Base-by-base conservation (phyloP, 2,329 filamentous ascomycete genomes). In the Pseudogymnoascus sp. region DNA sequence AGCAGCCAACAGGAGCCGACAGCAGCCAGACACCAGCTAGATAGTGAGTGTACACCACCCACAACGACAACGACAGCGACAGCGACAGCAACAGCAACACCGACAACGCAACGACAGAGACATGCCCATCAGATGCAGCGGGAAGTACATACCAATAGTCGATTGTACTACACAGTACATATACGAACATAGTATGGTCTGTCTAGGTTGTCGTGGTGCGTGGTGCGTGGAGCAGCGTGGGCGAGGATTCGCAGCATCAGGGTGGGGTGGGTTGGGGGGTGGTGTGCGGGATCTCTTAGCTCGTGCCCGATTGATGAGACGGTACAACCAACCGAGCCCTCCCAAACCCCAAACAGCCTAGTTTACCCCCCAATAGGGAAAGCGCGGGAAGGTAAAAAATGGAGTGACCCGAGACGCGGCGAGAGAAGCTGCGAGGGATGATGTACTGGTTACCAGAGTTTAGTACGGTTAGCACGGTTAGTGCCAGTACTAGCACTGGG, bases 41-140 rank as follows among this genome's bases (percentile, higher is more conserved):
- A 46, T 4, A 31, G 28, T 31, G 28, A 3, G 38, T 18, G 18
- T 6, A 16, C 18, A 40, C 38, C 3, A 42, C 16, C 16, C 9
- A 11, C 42, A 46, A 12, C 42, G 3, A 23, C 21, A 23, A n/a
- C n/a, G n/a, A n/a, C n/a, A n/a, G n/a, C n/a, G n/a, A n/a, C n/a
- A 18, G 6, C 46, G n/a, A 53, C 23, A 16, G 9, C 43, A 3
- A 16, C 23, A 49, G 3, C 43, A 3, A 28, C 23, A 49, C 2
- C 23, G 23, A 53, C 46, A 31, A 5, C 23, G 11, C 8, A 31
- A 31, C 28, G 28, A 46, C 21, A 46, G 23, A 49, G 23, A 49
- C 46, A 56, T 56, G n/a, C n/a, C n/a, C 46, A 56, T 56, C 46
- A 56, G 25, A 56, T 56, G 46, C 25, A 56, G 8, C 25, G n/a